A percentile compares a stretch with the other conserved stretches of the same genome.
Conservation (phyloP, 2,329 filamentous ascomycete species). For the Dothiorella sarmentorum region DNA sequence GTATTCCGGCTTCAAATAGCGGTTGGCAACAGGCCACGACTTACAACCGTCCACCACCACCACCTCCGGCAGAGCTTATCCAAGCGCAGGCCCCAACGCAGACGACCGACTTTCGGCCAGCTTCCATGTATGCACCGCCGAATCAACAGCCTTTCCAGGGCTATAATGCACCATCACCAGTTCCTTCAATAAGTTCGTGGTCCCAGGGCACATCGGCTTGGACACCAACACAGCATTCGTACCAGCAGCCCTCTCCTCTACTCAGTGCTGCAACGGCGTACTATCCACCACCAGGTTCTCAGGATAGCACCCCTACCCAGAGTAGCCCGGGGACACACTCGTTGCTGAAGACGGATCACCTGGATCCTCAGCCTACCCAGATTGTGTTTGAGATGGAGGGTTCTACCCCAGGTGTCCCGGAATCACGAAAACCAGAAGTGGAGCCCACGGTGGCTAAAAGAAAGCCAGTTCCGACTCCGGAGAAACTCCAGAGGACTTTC, state of each 20-base stretch:
- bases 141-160: not conserved
- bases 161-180: too few relatives aligned
- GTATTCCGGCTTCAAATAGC: not conserved
- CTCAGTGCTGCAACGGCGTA: not conserved
- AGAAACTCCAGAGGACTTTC: not conserved
- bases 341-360: too few relatives aligned
- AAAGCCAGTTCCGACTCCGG: not conserved
- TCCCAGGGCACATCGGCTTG: too few relatives aligned
- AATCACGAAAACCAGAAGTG: not conserved
- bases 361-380: not conserved
- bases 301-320: too few relatives aligned
- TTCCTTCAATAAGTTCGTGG: too few relatives aligned
- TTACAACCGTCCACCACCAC: not conserved
- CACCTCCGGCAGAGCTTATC: not conserved
- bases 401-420: not conserved
- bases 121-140: not conserved
- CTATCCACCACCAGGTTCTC: not conserved
- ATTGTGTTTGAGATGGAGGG: slow-evolving; percentile 1
- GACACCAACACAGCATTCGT: too few relatives aligned
- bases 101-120: not conserved
- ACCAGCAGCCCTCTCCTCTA: too few relatives aligned
- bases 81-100: not conserved
- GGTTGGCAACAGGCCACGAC: not conserved
- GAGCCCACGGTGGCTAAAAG: not conserved
- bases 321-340: too few relatives aligned